phyloP scores from a whole-genome alignment of 441 rosid species.

The Arabidopsis lyrata region DNA sequence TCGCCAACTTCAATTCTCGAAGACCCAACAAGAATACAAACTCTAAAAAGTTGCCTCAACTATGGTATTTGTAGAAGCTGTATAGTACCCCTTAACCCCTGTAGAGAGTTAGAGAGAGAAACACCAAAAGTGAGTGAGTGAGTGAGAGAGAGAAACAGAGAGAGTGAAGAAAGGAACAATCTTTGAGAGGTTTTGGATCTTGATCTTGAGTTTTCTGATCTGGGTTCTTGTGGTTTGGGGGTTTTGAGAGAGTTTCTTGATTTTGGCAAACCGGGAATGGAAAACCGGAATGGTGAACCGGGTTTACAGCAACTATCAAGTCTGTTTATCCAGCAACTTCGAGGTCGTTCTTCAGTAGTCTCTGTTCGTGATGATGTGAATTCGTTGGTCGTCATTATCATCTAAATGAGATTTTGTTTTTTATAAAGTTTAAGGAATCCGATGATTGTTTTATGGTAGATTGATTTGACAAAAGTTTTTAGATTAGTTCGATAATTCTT shows the following conservation, averaged over 20 bases:
- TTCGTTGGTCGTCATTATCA: slow-evolving; percentile 45
- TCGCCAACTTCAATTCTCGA: slow-evolving; percentile 45
- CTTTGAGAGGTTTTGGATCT: slow-evolving; percentile 31
- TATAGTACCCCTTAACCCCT: slow-evolving; percentile 40
- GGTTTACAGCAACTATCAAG: slow-evolving; percentile 44
- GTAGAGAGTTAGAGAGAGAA: slow-evolving; percentile 40
- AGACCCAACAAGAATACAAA: slow-evolving; percentile 48
- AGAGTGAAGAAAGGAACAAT: slow-evolving; percentile 35
- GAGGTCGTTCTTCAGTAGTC: slow-evolving; percentile 50
- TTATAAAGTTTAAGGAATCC: slow-evolving; percentile 76
- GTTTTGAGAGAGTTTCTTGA: slow-evolving; percentile 31
- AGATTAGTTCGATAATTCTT: slow-evolving; percentile 60
- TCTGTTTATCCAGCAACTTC: slow-evolving; percentile 53
- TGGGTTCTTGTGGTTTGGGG: slow-evolving; percentile 1
- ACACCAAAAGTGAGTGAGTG: too few relatives aligned
- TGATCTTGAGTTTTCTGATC: slow-evolving; percentile 35
- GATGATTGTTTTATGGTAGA: slow-evolving; percentile 80
- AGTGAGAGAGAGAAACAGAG: slow-evolving; percentile 12
- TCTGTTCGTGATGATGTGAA: slow-evolving; percentile 50
- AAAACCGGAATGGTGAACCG: slow-evolving; percentile 52
- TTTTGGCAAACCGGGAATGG: slow-evolving; percentile 47
- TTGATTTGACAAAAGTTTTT: slow-evolving; percentile 42
- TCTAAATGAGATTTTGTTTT: slow-evolving; percentile 50
- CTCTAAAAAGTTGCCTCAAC: slow-evolving; percentile 49
- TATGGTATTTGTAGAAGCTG: slow-evolving; percentile 53